Evolutionary conservation across 352 stramenopile genomes (phyloP), one percentile per base, ranked within the genome.

Genomic region (Stephanocyclus meneghinianus): DNA sequence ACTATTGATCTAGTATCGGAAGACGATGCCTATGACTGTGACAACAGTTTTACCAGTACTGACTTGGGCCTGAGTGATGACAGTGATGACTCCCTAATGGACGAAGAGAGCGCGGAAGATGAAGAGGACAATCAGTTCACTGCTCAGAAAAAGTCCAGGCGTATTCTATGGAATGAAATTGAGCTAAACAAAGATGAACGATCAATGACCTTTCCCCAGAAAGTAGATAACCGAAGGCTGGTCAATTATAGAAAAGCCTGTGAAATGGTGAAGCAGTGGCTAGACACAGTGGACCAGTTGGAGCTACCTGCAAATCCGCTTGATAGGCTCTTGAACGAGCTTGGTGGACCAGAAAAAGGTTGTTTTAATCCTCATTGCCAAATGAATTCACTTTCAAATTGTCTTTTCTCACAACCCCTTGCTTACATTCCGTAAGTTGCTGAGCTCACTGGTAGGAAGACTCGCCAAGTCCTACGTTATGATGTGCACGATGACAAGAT

Each of bases 391-490:
- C 21, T 26, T 26, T 26, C 21, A 26, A 26, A 26, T 48, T 48
- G 15, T 56, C 16, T 56, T 56, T 26, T 26, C 21, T 26, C 21
- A 26, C 21, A 26, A 26, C 21, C 48, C 26, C 5, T 9, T 56
- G n/a, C 48, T 56, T 56, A 56, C 48, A 50, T 50, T 50, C 44
- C 42, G 15, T 48, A 40, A 60, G 92, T 95, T 3, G 92, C 92
- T 8, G 92, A 95, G 70, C 78, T 95, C 55, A 95, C 91, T 6
- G 92, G 92, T 4, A 79, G 91, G 32, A 87, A 80, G 45, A 63
- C 57, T 44, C 77, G 81, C 30, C 63, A 81, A 61, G 66, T 81
- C 1, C 37, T 73, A 80, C 73, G 55, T 30, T 76, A 76, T 63
- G 74, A 83, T 63, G 63, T 53, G 3, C 47, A 71, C 2, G 59